phyloP scores from a whole-genome alignment of 495 filamentous ascomycete species.

The Aspergillus haitiensis region DNA sequence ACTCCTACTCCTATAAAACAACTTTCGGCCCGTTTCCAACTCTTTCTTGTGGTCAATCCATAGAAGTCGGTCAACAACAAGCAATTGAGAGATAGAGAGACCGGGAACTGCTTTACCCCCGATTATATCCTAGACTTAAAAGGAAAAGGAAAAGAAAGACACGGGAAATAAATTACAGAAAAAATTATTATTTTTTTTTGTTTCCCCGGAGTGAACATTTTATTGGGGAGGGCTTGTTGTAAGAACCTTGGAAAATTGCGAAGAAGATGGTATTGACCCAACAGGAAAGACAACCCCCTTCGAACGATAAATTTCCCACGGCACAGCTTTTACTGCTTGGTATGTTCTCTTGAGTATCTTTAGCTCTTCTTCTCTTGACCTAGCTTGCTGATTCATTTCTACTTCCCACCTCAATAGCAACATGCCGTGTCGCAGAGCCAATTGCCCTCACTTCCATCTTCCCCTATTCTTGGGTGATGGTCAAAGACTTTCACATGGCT shows the following conservation, averaged over 20 bases:
- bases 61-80: no score
- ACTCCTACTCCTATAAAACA: no score
- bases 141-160: not conserved
- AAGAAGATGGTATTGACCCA: conserved; percentile 56
- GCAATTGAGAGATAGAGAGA: no score
- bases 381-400: not conserved
- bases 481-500: conserved; percentile 70
- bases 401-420: conserved; percentile 40
- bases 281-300: conserved; percentile 43
- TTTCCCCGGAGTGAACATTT: conserved; percentile 12
- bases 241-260: conserved; percentile 47
- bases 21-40: no score
- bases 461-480: conserved; percentile 83
- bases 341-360: not conserved
- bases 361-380: conserved; percentile 60
- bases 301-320: conserved; percentile 63
- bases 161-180: not conserved
- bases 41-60: no score
- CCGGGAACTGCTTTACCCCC: no score
- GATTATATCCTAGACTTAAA: not conserved
- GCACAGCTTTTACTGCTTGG: conserved; percentile 62
- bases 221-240: conserved; percentile 41
- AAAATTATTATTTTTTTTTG: conserved; percentile 3
- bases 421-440: conserved; percentile 82
- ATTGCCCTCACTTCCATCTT: conserved; percentile 87